A percentile compares a stretch with the other conserved stretches of the same genome.
phyloP scores from a whole-genome alignment of 1,139 yeast genomes.

The Suhomyces anneliseae region DNA sequence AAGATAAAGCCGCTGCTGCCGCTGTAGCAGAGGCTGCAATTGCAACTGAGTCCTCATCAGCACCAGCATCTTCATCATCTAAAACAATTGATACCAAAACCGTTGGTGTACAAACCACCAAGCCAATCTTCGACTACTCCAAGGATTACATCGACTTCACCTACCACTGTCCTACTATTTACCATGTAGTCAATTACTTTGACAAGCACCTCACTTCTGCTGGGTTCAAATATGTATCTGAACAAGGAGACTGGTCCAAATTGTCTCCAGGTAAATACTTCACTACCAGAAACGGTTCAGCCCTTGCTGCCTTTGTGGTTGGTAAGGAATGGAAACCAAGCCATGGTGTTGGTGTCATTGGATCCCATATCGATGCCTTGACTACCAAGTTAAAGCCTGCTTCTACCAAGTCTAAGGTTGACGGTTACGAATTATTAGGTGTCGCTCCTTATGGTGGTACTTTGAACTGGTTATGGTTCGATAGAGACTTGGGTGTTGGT shows the following conservation, averaged over 20 bases:
- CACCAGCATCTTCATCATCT: neutral
- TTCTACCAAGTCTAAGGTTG: slow-evolving; percentile 46
- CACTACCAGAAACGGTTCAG: slow-evolving; percentile 57
- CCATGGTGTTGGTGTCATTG: slow-evolving; percentile 59
- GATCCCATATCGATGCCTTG: slow-evolving; percentile 61
- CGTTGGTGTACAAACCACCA: slow-evolving; percentile 5
- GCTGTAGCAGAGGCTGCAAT: neutral
- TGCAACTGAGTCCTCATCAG: neutral
- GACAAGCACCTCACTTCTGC: slow-evolving; percentile 40
- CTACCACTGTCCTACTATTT: slow-evolving; percentile 59
- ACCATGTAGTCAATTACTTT: slow-evolving; percentile 54
- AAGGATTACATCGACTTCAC: slow-evolving; percentile 59
- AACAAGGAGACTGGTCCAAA: slow-evolving; percentile 47
- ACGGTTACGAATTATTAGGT: slow-evolving; percentile 62
- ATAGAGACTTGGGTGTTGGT: slow-evolving; percentile 67
- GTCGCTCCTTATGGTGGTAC: slow-evolving; percentile 70
- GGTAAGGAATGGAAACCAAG: slow-evolving; percentile 58
- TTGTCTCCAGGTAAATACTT: slow-evolving; percentile 49
- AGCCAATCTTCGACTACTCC: slow-evolving; percentile 33
- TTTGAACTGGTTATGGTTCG: slow-evolving; percentile 57
- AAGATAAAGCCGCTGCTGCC: neutral
- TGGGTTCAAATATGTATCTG: slow-evolving; percentile 57
- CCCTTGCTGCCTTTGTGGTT: slow-evolving; percentile 56
- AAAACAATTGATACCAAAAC: neutral
- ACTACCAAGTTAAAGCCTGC: slow-evolving; percentile 59